Evolutionary conservation across 2,329 filamentous ascomycete species (phyloP), one percentile per base, ranked within the genome.

Genomic region (Endocalyx cinctus): DNA sequence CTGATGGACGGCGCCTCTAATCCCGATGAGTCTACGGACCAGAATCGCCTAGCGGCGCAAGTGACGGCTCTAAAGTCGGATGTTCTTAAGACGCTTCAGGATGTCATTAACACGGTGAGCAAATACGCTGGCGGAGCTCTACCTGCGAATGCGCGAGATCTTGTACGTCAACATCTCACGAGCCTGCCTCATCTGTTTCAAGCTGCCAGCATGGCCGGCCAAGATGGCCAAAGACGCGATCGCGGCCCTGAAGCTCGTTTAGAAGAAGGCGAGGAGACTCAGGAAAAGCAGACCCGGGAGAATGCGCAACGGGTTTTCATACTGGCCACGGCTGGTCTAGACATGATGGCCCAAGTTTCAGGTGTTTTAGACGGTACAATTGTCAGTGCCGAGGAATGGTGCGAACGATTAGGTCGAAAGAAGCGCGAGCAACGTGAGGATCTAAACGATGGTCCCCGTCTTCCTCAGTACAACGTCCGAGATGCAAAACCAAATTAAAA

Each of bases 331-430:
- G 90, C 97, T 57, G 87, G 89, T 0, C 69, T 97, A 11, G 88
- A 96, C 48, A 95, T 97, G 83, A 88, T 97, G 72, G 76, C 79
- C 1, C 88, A 96, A 57, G 87, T 98, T 31, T 92, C 82, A 25
- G 79, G 82, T 5, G 86, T 96, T 2, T 74, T 97, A 7, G 86
- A 94, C 47, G 84, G 87, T 33, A 97, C 92, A 0, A 84, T 97
- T 33, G 76, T 85, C 35, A 92, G 85, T 49, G 92, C 92, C 1
- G 90, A 97, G 60, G 79, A 82, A 48, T 97, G 92, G 92, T 86
- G 90, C 45, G 84, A 89, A 38, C 72, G 81, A 14, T 68, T 94
- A 38, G 86, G 84, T 10, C 68, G 70, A 46, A 56, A 54, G 41
- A 61, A 55, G 45, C 50, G 52, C 23, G 54, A 58, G 13, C 51